A percentile compares a stretch with the other conserved stretches of the same genome.
Conservation (phyloP, 2,329 filamentous ascomycete genomes). For the Colletotrichum abscissum region DNA sequence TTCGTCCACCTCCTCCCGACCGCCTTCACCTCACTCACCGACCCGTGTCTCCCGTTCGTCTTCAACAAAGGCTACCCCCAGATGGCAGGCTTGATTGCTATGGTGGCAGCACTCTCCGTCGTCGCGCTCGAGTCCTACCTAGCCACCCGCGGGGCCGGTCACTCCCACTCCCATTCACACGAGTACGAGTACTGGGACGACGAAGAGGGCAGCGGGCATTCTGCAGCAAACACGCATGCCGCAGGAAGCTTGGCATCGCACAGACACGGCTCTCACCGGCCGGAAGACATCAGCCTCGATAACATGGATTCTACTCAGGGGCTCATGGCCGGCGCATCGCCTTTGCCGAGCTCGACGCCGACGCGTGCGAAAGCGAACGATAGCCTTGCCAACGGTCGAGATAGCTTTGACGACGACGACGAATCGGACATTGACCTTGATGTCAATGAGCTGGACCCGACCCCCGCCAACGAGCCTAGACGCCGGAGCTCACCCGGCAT, state of each 20-base stretch:
- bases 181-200: constrained; percentile 60
- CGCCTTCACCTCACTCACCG: constrained; percentile 73
- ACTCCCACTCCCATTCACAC: constrained; percentile 65
- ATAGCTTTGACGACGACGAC: constrained; percentile 49
- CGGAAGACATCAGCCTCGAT: constrained; percentile 61
- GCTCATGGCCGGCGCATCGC: constrained; percentile 69
- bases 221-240: constrained; percentile 32
- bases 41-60: constrained; percentile 79
- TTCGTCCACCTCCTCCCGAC: constrained; percentile 82
- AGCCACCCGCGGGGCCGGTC: constrained; percentile 74
- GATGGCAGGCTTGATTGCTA: constrained; percentile 84
- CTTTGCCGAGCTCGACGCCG: constrained; percentile 66
- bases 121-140: constrained; percentile 91
- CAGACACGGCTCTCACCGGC: constrained; percentile 53
- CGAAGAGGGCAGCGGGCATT: constrained; percentile 51
- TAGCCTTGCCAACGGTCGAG: constrained; percentile 24
- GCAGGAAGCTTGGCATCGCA: constrained; percentile 50
- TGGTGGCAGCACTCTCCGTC: constrained; percentile 84
- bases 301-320: constrained; percentile 65
- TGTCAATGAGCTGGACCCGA: constrained; percentile 69
- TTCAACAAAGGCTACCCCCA: constrained; percentile 85
- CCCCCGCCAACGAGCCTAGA: constrained; percentile 36
- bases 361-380: constrained; percentile 37
- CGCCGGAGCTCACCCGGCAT: constrained; percentile 41
- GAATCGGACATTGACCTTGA: constrained; percentile 70